Evolutionary conservation across 768 basidiomycete species (phyloP), one percentile per base, ranked within the genome.

Genomic region (Cystobasidiopsis lactophilus): DNA sequence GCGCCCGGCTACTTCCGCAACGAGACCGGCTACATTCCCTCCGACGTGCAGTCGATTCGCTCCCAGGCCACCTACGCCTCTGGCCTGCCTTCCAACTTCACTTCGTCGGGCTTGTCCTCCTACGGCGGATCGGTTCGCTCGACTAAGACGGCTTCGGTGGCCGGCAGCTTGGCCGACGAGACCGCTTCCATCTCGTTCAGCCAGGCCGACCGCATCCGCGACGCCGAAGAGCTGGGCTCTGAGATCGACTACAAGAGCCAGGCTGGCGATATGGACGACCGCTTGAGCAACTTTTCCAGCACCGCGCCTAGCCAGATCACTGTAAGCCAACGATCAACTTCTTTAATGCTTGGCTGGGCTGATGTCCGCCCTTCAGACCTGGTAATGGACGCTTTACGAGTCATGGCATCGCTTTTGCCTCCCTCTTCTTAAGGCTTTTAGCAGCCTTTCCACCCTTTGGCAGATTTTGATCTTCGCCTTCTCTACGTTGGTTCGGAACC

Each of bases 21-120:
- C 67, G 89, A 95, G 64, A 78, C 88, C 0, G 80, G 82, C 4
- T 89, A 89, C 66, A 91, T 95, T 58, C 86, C 88, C 1, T 85
- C 85, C 5, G 93, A 96, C 64, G 83, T 79, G 23, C 91, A 93
- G 65, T 95, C 91, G 2, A 75, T 96, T 43, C 80, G 86, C 51
- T 96, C 91, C 2, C 93, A 98, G 66, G 89, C 91, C 0, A 88
- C 85, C 0, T 89, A 93, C 64, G 82, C 88, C 2, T 86, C 88
- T 10, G 84, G 85, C 24, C 70, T 91, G 29, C 88, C 86, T 16
- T 76, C 83, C 73, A 47, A 29, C 45, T 47, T 47, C 10, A 27
- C 45, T 26, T 52, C 55, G 29, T 59, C 52, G 14, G 53, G 51
- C 40, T 52, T 52, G 10, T 54, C 13, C 69, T 77, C 48, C 74